phyloP scores from a whole-genome alignment of 2,329 filamentous ascomycete species.

The Apiospora kogelbergensis region DNA sequence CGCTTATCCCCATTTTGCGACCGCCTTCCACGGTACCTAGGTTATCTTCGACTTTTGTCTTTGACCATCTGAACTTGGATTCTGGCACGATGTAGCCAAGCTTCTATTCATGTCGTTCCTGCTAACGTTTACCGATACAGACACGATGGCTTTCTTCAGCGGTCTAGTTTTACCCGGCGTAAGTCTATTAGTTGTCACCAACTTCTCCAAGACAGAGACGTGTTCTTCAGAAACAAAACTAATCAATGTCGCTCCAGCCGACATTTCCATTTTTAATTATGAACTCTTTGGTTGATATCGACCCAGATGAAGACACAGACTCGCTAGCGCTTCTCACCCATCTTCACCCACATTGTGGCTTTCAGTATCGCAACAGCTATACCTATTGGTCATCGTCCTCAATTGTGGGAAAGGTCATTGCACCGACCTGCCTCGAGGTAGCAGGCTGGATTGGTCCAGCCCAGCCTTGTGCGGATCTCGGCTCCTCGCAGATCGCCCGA shows the following conservation, averaged over 20 bases:
- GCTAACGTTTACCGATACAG: not conserved
- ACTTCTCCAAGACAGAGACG: not conserved
- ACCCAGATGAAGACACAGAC: slow-evolving; percentile 66
- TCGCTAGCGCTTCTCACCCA: slow-evolving; percentile 67
- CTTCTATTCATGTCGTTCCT: not conserved
- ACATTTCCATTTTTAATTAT: slow-evolving; percentile 74
- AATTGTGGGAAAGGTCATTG: slow-evolving; percentile 75
- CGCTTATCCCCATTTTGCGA: not conserved
- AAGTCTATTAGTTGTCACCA: slow-evolving; percentile 32
- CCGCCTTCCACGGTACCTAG: too few relatives aligned
- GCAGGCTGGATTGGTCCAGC: slow-evolving; percentile 76
- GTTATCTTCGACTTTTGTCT: not conserved
- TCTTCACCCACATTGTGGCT: slow-evolving; percentile 67
- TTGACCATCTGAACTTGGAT: not conserved
- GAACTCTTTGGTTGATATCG: slow-evolving; percentile 75
- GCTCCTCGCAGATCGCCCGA: slow-evolving; percentile 67
- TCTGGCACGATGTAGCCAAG: not conserved
- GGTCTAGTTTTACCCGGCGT: slow-evolving; percentile 71
- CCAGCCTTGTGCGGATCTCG: slow-evolving; percentile 65
- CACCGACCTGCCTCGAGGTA: slow-evolving; percentile 68
- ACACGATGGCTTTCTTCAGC: slow-evolving; percentile 73
- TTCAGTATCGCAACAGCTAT: slow-evolving; percentile 72
- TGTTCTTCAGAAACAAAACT: not conserved
- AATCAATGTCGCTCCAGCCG: slow-evolving; percentile 33
- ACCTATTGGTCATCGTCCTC: slow-evolving; percentile 75